Evolutionary conservation across 1,139 yeast genomes (phyloP).

Genomic region (Groenewaldozyma auringiensis): DNA sequence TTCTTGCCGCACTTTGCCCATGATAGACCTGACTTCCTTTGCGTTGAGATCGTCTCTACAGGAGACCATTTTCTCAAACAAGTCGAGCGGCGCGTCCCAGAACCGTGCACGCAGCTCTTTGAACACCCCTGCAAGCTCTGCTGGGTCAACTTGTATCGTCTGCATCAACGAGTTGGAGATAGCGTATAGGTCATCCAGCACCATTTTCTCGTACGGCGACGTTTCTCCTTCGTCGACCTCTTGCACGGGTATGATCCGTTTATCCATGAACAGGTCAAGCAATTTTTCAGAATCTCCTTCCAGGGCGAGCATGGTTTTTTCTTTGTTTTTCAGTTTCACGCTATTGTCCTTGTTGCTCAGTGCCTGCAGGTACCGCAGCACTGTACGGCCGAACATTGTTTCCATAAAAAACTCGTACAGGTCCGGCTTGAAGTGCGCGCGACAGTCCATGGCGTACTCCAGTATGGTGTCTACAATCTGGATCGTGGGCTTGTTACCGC

Average conservation of each 20-base stretch:
- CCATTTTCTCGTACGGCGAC: slow-evolving; percentile 45
- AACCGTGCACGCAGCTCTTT: slow-evolving; percentile 62
- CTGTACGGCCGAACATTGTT: slow-evolving; percentile 40
- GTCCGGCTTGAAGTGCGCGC: slow-evolving; percentile 40
- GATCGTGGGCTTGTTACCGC: slow-evolving; percentile 42
- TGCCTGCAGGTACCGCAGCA: slow-evolving; percentile 42
- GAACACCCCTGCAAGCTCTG: slow-evolving; percentile 47
- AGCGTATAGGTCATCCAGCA: slow-evolving; percentile 68
- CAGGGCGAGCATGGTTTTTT: slow-evolving; percentile 52
- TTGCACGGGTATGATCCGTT: slow-evolving; percentile 29
- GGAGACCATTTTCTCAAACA: slow-evolving; percentile 33
- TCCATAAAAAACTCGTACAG: slow-evolving; percentile 48
- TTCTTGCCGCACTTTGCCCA: slow-evolving; percentile 27
- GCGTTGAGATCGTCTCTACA: slow-evolving; percentile 33
- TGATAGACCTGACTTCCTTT: slow-evolving; percentile 27
- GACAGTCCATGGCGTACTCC: slow-evolving; percentile 64
- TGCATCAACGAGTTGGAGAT: slow-evolving; percentile 39
- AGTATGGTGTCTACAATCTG: slow-evolving; percentile 64
- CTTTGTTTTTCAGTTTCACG: slow-evolving; percentile 33
- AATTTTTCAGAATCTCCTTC: slow-evolving; percentile 60
- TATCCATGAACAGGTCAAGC: slow-evolving; percentile 51
- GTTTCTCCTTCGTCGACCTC: slow-evolving; percentile 28
- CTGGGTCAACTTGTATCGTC: slow-evolving; percentile 30
- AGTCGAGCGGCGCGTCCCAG: slow-evolving; percentile 42
- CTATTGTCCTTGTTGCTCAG: slow-evolving; percentile 36